Percentiles rank a stretch among this genome's conserved stretches.
Conservation (phyloP, 2,329 filamentous ascomycete species). For the Pseudogymnoascus sp. region DNA sequence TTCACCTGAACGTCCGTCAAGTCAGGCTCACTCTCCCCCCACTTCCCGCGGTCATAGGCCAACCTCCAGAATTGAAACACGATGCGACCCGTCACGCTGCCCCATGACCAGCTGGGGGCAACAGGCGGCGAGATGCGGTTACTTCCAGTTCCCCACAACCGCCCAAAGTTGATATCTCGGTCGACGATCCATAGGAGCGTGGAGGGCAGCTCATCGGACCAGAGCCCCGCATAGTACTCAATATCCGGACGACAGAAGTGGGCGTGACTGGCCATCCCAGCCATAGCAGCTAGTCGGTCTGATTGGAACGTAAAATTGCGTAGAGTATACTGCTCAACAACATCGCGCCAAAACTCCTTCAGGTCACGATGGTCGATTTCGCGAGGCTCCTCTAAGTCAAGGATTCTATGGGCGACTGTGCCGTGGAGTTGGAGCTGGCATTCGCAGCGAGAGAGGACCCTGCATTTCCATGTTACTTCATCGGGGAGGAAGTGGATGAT, state of each 20-base stretch:
- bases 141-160: background rate
- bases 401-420: background rate
- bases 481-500: background rate
- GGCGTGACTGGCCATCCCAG: slow-evolving; percentile 4
- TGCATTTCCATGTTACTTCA: slow-evolving; percentile 8
- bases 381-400: background rate
- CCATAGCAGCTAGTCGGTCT: slow-evolving; percentile 14
- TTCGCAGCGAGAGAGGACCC: slow-evolving; percentile 11
- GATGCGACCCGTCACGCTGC: background rate
- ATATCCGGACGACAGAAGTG: background rate
- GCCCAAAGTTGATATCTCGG: background rate
- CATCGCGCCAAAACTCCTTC: slow-evolving; percentile 9
- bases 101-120: background rate
- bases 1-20: background rate
- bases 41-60: background rate
- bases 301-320: slow-evolving; percentile 11
- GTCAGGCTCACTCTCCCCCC: background rate
- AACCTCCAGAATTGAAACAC: background rate
- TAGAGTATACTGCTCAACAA: slow-evolving; percentile 14
- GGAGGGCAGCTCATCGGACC: slow-evolving; percentile 5
- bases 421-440: background rate
- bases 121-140: background rate
- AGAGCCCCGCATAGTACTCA: slow-evolving; percentile 15
- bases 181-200: background rate
- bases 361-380: background rate